Conservation (phyloP, 768 basidiomycete genomes). For the Tricholoma furcatifolium region DNA sequence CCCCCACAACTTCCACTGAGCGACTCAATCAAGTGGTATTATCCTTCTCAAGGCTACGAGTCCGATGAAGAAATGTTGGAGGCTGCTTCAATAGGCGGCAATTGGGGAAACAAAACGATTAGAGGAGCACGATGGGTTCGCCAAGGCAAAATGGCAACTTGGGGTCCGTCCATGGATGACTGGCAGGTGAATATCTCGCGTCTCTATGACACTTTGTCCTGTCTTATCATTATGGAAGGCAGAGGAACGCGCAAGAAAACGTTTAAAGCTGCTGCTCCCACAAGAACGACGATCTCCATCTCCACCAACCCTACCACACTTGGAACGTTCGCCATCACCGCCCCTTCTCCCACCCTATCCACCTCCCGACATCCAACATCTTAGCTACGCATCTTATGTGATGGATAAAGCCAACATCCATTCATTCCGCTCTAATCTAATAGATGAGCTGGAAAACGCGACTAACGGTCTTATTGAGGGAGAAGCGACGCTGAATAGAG, state of each 20-base stretch:
- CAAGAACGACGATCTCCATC: constrained; percentile 64
- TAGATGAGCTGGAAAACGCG: constrained; percentile 79
- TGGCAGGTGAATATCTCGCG: constrained; percentile 63
- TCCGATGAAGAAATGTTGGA: constrained; percentile 59
- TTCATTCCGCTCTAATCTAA: constrained; percentile 74
- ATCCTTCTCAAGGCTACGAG: constrained; percentile 73
- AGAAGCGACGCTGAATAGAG: constrained; percentile 68
- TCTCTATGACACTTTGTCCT: constrained; percentile 2
- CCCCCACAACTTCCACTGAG: constrained; percentile 44
- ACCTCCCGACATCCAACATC: constrained; percentile 62
- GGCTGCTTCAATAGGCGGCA: constrained; percentile 55
- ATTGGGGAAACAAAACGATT: constrained; percentile 81
- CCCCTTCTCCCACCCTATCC: constrained; percentile 78
- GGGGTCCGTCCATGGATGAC: constrained; percentile 83
- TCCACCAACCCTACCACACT: constrained; percentile 71
- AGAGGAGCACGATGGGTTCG: constrained; percentile 82
- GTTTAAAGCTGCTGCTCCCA: constrained; percentile 68
- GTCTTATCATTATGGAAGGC: constrained; percentile 42
- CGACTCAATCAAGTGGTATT: constrained; percentile 82
- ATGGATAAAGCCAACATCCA: constrained; percentile 83
- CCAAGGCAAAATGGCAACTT: constrained; percentile 76
- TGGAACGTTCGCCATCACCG: constrained; percentile 73
- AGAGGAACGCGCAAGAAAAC: constrained; percentile 82
- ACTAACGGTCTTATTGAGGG: constrained; percentile 86
- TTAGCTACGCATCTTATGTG: constrained; percentile 80